Base-by-base conservation (phyloP, 2,329 filamentous ascomycete species). In the Diaporthe vaccinii region DNA sequence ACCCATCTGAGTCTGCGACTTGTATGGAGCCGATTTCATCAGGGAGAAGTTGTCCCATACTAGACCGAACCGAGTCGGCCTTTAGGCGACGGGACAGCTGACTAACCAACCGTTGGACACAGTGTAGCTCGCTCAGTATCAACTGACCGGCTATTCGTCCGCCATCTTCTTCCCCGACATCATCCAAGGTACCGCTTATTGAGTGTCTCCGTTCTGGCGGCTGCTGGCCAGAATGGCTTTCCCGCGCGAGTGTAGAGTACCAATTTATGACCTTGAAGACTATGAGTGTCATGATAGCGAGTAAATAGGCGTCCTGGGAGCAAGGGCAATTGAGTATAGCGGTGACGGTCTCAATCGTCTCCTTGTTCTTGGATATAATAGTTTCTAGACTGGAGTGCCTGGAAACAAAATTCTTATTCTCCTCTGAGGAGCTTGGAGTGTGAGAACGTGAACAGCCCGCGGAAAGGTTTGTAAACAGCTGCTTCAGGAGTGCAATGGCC, bases 111-210 rank as follows among this genome's bases (percentile, higher is more conserved):
- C 78, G 75, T 75, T 82, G 82, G 10, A 82, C 82, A 49, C 80
- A 81, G 75, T 84, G 81, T 53, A 85, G 78, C 74, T 85, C 82
- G 58, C 80, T 78, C 25, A 85, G 80, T 22, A 85, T 79, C 15
- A 82, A 77, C 78, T 84, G 83, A n/a, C 81, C 80, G 1, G 79
- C 78, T 78, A 81, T 79, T 31, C 81, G 78, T 14, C 62, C 76
- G 3, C 65, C 67, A 57, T 82, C 79, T 17, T 78, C 78, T 17
- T 78, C 78, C 39, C 77, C 78, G 22, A 79, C 76, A 46, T 39
- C 57, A 39, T 59, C 31, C 57, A 39, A n/a, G 17, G 34, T 15
- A n/a, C 34, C 57, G 57, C 57, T 22, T 59, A 59, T 39, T 7
- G 57, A 59, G 34, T 59, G 57, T 59, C 57, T 59, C 4, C 57